Evolutionary conservation across 257 asterid species (phyloP), one percentile per base, ranked within the genome.

Genomic region (Solanum arcanum): DNA sequence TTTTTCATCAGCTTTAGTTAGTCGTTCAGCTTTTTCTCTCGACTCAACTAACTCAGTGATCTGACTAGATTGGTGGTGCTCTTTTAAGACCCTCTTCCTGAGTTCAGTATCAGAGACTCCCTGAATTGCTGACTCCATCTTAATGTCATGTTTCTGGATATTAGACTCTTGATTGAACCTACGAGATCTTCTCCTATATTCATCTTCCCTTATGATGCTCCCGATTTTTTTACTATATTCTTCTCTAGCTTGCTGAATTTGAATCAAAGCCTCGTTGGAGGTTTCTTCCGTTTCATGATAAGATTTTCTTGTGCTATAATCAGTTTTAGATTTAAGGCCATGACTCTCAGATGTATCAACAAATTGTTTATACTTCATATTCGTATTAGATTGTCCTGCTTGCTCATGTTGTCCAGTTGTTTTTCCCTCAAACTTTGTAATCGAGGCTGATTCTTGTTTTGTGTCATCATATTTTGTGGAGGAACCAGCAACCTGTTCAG

Each of bases 321-420:
- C 87, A 37, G 89, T 81, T 74, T 83, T 88, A 23, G 83, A 88
- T 90, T 85, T 90, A 85, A 88, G 87, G 85, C 60, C 87, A 85
- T 27, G 88, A 52, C 85, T 85, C 72, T 90, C 92, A 25, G 91
- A 90, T 52, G 70, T 86, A 68, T 89, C 95, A n/a, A 7, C 89
- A 86, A 91, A 91, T 37, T 91, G 93, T 88, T 95, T 93, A 66
- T 94, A 88, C 90, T 94, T 95, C 87, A 88, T 88, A 89, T 87
- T 89, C 13, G 91, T 90, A 89, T 92, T 94, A 69, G 94, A 88
- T 86, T 89, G 92, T 78, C 87, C 88, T 87, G 86, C 87, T 89
- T 91, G 92, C 86, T 74, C 87, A 75, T 89, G 86, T 89, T 87
- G 75, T 86, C 89, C 89, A 39, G 87, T 90, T 87, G 88, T 89